phyloP scores from a whole-genome alignment of 78 protist species.

The Cyanophora paradoxa region DNA sequence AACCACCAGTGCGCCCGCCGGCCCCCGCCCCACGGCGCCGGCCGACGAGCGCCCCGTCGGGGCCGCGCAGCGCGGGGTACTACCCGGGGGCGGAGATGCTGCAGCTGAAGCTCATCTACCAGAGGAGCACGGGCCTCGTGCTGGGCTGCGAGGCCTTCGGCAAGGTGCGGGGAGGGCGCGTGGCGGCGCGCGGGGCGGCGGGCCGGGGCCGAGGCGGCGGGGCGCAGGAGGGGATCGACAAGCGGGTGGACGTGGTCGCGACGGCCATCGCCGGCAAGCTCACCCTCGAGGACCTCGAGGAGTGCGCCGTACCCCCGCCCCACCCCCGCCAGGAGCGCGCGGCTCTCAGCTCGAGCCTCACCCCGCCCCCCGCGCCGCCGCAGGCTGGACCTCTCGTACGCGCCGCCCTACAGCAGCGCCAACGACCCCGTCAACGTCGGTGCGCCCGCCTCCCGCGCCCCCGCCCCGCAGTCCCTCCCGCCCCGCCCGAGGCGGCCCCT shows the following conservation, averaged over 20 bases:
- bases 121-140: not conserved
- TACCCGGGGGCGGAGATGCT: constrained; percentile 33
- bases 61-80: constrained; percentile 36
- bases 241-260: constrained; percentile 38
- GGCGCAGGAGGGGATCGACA: constrained; percentile 32
- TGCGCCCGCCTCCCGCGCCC: too few relatives aligned
- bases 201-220: constrained; percentile 46
- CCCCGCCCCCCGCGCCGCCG: not conserved
- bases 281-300: constrained; percentile 37
- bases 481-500: too few relatives aligned
- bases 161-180: too few relatives aligned
- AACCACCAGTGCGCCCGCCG: too few relatives aligned
- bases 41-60: too few relatives aligned
- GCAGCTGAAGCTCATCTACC: constrained; percentile 20
- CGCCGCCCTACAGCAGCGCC: constrained; percentile 46
- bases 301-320: not conserved
- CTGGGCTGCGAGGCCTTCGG: too few relatives aligned
- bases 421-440: constrained; percentile 35
- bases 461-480: too few relatives aligned
- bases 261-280: constrained; percentile 27
- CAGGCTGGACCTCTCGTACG: constrained; percentile 32
- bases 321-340: too few relatives aligned
- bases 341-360: not conserved
- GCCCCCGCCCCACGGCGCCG: too few relatives aligned
- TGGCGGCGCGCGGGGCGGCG: too few relatives aligned